Conservation (phyloP, 2,329 filamentous ascomycete species). For the Arthrinium phaeospermum region DNA sequence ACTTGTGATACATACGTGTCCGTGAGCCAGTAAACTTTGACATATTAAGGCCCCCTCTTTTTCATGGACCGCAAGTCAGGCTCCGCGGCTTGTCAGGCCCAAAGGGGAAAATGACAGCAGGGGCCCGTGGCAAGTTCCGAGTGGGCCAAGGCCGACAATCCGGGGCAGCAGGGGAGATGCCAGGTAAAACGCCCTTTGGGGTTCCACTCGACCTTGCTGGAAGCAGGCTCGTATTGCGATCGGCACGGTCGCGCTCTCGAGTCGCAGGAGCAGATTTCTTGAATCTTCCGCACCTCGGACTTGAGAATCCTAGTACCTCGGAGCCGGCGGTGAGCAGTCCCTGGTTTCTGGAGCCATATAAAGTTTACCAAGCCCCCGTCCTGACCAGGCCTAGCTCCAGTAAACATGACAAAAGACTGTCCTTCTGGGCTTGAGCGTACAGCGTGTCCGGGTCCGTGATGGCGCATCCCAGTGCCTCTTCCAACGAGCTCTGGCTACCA, state of each 20-base stretch:
- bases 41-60: not conserved
- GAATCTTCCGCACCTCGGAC: not conserved
- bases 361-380: not conserved
- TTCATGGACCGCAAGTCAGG: not conserved
- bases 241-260: not conserved
- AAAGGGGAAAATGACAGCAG: not conserved
- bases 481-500: not conserved
- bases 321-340: not conserved
- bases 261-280: not conserved
- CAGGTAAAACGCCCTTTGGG: not conserved
- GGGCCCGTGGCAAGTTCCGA: not conserved
- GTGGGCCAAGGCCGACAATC: not conserved
- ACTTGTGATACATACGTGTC: not conserved
- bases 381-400: not conserved
- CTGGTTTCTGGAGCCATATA: not conserved
- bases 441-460: not conserved
- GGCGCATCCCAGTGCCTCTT: not conserved
- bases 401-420: not conserved
- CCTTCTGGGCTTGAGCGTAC: not conserved
- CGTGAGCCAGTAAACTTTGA: not conserved
- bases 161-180: conserved; percentile 2
- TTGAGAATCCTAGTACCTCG: too few species aligned
- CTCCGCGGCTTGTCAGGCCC: not conserved
- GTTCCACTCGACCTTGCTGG: not conserved
- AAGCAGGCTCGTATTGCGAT: not conserved